Percentiles rank a stretch among this genome's conserved stretches.
Conservation (phyloP, 2,329 filamentous ascomycete species). For the Exophiala dermatitidis region DNA sequence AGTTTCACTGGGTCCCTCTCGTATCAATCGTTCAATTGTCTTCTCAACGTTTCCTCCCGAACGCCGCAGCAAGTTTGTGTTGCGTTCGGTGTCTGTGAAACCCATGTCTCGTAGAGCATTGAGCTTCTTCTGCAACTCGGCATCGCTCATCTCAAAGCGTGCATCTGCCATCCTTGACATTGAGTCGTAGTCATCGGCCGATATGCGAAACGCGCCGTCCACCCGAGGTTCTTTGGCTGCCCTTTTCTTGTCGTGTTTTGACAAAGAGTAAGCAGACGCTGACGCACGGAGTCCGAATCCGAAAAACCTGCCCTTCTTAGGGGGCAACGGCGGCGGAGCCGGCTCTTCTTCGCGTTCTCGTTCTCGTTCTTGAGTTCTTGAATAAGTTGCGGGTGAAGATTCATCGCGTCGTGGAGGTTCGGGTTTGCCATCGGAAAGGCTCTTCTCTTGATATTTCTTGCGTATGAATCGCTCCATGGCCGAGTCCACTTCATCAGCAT, state of each 20-base stretch:
- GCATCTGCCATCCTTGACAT: slow-evolving; percentile 21
- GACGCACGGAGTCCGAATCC: slow-evolving; percentile 60
- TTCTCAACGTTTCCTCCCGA: slow-evolving; percentile 78
- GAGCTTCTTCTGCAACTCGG: slow-evolving; percentile 66
- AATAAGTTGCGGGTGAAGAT: slow-evolving; percentile 48
- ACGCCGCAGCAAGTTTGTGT: slow-evolving; percentile 71
- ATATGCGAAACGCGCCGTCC: slow-evolving; percentile 25
- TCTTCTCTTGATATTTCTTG: slow-evolving; percentile 76
- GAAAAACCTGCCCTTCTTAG: slow-evolving; percentile 53
- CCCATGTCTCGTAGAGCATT: slow-evolving; percentile 79
- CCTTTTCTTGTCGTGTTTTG: slow-evolving; percentile 37
- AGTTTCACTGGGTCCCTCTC: slow-evolving; percentile 60
- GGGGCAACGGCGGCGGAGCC: slow-evolving; percentile 45
- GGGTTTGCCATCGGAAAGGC: slow-evolving; percentile 43
- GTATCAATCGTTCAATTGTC: slow-evolving; percentile 75
- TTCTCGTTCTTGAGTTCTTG: slow-evolving; percentile 43
- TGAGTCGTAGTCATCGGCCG: slow-evolving; percentile 20
- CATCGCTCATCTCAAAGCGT: slow-evolving; percentile 20
- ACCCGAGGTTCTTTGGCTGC: slow-evolving; percentile 30
- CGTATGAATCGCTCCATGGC: slow-evolving; percentile 94
- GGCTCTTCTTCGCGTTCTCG: slow-evolving; percentile 28
- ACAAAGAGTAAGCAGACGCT: slow-evolving; percentile 62
- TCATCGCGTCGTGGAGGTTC: slow-evolving; percentile 32
- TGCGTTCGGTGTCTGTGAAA: slow-evolving; percentile 75
- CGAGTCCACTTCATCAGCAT: slow-evolving; percentile 84